Conservation (phyloP, 352 stramenopile genomes). For the Plasmopara muralis region DNA sequence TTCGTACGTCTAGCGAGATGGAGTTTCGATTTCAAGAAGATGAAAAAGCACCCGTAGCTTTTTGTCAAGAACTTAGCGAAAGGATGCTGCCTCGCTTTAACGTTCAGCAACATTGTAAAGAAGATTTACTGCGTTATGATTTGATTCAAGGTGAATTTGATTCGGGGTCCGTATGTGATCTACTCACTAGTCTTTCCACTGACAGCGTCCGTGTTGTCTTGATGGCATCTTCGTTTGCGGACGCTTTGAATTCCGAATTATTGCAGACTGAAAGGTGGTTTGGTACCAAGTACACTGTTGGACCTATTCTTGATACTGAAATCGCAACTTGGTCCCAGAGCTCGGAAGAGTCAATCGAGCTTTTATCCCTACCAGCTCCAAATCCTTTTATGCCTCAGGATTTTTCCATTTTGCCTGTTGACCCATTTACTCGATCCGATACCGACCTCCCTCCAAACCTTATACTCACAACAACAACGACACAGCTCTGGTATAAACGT, state of each 20-base stretch:
- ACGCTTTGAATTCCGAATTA: conserved; percentile 8
- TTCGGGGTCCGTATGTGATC: conserved; percentile 5
- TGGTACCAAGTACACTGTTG: conserved; percentile 41
- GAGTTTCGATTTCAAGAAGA: conserved; percentile 66
- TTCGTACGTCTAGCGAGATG: conserved; percentile 40
- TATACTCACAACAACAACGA: conserved; percentile 27
- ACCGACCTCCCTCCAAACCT: conserved; percentile 27
- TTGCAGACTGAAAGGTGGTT: conserved; percentile 48
- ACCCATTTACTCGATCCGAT: conserved; percentile 3
- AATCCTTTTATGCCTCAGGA: conserved; percentile 71
- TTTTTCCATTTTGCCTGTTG: conserved; percentile 40
- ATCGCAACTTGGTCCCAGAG: conserved; percentile 18
- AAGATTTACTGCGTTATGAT: conserved; percentile 55
- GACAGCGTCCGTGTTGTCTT: conserved; percentile 55
- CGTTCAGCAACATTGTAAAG: conserved; percentile 19
- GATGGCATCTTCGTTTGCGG: conserved; percentile 41
- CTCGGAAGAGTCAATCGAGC: neutral
- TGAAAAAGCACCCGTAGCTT: conserved; percentile 15
- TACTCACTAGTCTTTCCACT: conserved; percentile 42
- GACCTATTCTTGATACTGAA: conserved; percentile 23
- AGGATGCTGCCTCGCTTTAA: conserved; percentile 45
- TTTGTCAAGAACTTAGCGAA: conserved; percentile 47
- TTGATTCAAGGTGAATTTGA: conserved; percentile 47
- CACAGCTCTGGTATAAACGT: conserved; percentile 74
- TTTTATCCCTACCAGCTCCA: conserved; percentile 13